Conservation (phyloP, 2,329 filamentous ascomycete species). For the Claviceps monticola region DNA sequence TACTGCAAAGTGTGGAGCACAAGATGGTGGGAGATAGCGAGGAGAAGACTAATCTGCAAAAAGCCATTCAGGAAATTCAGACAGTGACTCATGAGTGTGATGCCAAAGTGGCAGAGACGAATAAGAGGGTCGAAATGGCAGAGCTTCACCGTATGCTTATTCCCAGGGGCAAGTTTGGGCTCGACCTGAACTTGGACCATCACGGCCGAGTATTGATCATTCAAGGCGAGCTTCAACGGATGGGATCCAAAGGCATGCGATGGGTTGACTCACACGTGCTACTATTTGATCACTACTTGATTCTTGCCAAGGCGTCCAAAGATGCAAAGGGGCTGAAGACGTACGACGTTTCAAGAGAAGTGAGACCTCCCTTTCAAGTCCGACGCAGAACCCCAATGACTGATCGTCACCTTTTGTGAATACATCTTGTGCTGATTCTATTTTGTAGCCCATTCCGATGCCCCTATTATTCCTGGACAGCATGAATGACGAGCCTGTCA, state of each 20-base stretch:
- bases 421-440: background rate
- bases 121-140: conserved; percentile 76
- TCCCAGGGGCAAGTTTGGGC: conserved; percentile 75
- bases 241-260: conserved; percentile 76
- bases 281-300: conserved; percentile 92
- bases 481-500: conserved; percentile 78
- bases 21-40: conserved; percentile 75
- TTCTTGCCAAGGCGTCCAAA: conserved; percentile 70
- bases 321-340: conserved; percentile 60
- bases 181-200: conserved; percentile 83
- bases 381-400: background rate
- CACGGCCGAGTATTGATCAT: conserved; percentile 83
- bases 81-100: conserved; percentile 83
- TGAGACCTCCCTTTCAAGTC: conserved; percentile 22
- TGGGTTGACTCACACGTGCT: conserved; percentile 92
- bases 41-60: conserved; percentile 72
- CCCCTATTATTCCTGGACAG: conserved; percentile 86
- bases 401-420: background rate
- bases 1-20: conserved; percentile 71
- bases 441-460: conserved; percentile 72
- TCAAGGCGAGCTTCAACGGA: conserved; percentile 77
- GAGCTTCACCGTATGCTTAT: conserved; percentile 75
- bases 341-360: conserved; percentile 88
- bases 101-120: conserved; percentile 79
- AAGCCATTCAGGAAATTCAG: conserved; percentile 85